Evolutionary conservation across 305 asterid species (phyloP).

Genomic region (Nicotiana rustica): DNA sequence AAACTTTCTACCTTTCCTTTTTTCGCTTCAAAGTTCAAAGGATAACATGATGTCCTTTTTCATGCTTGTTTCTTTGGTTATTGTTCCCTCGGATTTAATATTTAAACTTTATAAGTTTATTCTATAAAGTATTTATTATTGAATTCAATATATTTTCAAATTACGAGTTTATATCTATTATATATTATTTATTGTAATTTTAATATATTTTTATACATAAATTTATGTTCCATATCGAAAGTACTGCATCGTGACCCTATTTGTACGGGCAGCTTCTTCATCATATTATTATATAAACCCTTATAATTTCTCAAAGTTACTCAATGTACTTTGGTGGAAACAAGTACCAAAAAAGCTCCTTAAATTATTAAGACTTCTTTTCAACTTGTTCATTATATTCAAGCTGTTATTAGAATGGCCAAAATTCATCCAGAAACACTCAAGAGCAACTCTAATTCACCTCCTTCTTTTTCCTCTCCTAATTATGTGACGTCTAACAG

Average conservation of each 20-base stretch:
- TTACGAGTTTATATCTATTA: too few species aligned
- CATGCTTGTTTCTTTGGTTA: background rate
- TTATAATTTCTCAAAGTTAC: background rate
- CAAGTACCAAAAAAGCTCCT: background rate
- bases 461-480: constrained; percentile 30
- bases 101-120: too few species aligned
- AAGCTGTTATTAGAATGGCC: background rate
- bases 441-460: background rate
- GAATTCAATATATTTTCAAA: too few species aligned
- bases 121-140: too few species aligned
- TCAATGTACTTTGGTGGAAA: background rate
- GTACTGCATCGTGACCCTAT: too few species aligned
- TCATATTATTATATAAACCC: background rate
- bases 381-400: background rate
- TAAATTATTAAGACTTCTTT: background rate
- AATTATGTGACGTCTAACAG: constrained; percentile 46
- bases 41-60: background rate
- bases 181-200: too few species aligned
- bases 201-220: too few species aligned
- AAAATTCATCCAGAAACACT: constrained; percentile 21
- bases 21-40: too few species aligned
- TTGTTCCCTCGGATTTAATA: too few species aligned
- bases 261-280: constrained; percentile 1
- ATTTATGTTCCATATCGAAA: too few species aligned
- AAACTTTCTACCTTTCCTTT: background rate